A percentile compares a stretch with the other conserved stretches of the same genome.
Conservation (phyloP, 2,329 filamentous ascomycete genomes). For the Phialemonium atrogriseum region DNA sequence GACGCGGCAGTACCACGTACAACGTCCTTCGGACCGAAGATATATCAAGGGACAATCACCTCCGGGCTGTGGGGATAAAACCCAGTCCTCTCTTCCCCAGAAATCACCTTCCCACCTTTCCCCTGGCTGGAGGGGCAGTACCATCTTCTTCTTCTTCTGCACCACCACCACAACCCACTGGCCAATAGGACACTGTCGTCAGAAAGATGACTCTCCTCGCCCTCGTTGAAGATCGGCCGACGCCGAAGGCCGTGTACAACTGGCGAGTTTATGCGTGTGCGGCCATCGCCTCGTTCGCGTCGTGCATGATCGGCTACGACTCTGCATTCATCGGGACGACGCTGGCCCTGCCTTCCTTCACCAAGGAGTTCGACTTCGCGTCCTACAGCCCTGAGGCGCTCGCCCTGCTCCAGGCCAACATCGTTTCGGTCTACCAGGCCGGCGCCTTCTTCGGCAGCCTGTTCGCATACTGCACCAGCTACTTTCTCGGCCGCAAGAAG, state of each 20-base stretch:
- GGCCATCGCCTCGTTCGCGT: slow-evolving; percentile 44
- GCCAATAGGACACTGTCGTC: no score
- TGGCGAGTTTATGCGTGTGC: slow-evolving; percentile 51
- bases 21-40: slow-evolving; percentile 2
- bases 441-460: slow-evolving; percentile 78
- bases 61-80: no score
- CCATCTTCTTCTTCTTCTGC: no score
- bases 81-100: slow-evolving; percentile 2
- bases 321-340: slow-evolving; percentile 75
- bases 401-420: slow-evolving; percentile 61
- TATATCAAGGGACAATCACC: no score
- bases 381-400: slow-evolving; percentile 37
- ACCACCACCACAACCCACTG: no score
- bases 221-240: slow-evolving; percentile 48
- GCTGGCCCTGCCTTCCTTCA: slow-evolving; percentile 61
- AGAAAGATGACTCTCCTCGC: slow-evolving; percentile 31
- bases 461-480: slow-evolving; percentile 55
- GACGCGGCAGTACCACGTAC: slow-evolving; percentile 2
- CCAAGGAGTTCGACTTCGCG: slow-evolving; percentile 56
- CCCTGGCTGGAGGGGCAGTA: no score
- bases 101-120: no score
- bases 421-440: slow-evolving; percentile 74
- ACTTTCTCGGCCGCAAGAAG: slow-evolving; percentile 59
- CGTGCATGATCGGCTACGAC: slow-evolving; percentile 54
- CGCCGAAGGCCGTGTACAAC: slow-evolving; percentile 50